Base-by-base conservation (phyloP, 768 basidiomycete species). In the Pleurotus citrinopileatus region DNA sequence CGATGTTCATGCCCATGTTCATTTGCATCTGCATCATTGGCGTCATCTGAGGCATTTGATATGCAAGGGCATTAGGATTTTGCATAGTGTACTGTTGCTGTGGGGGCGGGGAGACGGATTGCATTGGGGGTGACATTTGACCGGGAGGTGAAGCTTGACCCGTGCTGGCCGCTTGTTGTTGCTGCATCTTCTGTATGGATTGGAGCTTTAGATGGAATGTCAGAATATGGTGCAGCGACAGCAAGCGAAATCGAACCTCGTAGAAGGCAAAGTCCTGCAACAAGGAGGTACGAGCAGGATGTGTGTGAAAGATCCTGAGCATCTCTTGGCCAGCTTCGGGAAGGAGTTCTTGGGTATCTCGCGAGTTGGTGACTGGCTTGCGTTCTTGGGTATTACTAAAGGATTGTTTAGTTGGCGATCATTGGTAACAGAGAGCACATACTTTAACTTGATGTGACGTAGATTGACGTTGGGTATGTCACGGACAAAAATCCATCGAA, bases 291-390 rank as follows among this genome's bases (percentile, higher is more conserved):
- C 93, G 83, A 3, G 94, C 89, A 6, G 92, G 93, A 65, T 97
- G 95, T 1, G 88, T 87, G 58, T 92, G 83, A 79, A 98, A 96
- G 63, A 98, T 98, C 44, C 90, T 82, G 32, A 99, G 79, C 86
- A 98, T 96, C 68, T 98, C 96, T 67, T 91, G 87, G 0, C 97
- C 97, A 17, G 94, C 95, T 61, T 98, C 96, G 23, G 94, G 92
- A 42, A 95, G 82, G 12, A 98, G 78, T 65, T 98, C 97, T 67
- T 98, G 97, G 2, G 97, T 98, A 67, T 99, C 97, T 57, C 97
- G 84, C 6, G 94, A 97, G 63, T 97, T 97, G 1, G 97, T 99
- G 54, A 99, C 96, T 2, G 97, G 96, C 71, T 98, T 99, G 63
- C 93, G 86, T 69, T 99, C 97, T 64, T 92, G 93, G 4, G 96